Conservation (phyloP, 345 rosid genomes). For the Moricandia moricandioides region DNA sequence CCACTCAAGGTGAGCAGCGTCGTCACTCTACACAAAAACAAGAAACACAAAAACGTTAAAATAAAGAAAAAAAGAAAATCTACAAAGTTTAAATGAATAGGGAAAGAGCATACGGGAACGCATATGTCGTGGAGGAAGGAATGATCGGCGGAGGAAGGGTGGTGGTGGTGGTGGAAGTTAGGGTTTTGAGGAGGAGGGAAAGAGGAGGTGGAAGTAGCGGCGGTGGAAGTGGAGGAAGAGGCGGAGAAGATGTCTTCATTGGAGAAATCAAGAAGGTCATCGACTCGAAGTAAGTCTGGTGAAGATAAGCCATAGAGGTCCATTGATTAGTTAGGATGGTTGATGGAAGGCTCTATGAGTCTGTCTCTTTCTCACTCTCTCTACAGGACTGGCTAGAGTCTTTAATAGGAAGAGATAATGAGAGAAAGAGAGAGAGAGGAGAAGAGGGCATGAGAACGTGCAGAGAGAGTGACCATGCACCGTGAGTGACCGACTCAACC, state of each 20-base stretch:
- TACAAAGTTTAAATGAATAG: not conserved
- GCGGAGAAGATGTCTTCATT: slow-evolving; percentile 43
- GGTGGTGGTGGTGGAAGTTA: slow-evolving; percentile 40
- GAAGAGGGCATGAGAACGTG: slow-evolving; percentile 47
- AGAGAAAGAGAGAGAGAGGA: slow-evolving; percentile 17
- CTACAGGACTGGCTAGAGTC: slow-evolving; percentile 10
- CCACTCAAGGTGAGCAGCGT: slow-evolving; percentile 90
- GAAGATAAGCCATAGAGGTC: slow-evolving; percentile 48
- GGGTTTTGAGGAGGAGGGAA: slow-evolving; percentile 21
- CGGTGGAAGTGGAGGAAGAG: slow-evolving; percentile 39
- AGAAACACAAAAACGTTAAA: not conserved
- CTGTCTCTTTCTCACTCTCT: slow-evolving; percentile 10
- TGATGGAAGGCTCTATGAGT: not conserved
- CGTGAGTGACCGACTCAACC: slow-evolving; percentile 37
- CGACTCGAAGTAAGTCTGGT: slow-evolving; percentile 34
- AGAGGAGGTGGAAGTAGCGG: slow-evolving; percentile 36
- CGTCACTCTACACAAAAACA: slow-evolving; percentile 51
- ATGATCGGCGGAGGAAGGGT: slow-evolving; percentile 36
- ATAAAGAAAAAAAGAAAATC: not conserved
- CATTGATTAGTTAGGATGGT: slow-evolving; percentile 37
- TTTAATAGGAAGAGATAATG: slow-evolving; percentile 32
- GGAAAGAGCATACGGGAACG: slow-evolving; percentile 47
- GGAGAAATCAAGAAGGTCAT: slow-evolving; percentile 48
- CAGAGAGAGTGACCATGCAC: slow-evolving; percentile 46
- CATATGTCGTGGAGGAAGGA: slow-evolving; percentile 61